Evolutionary conservation across 352 stramenopile genomes (phyloP), one percentile per base, ranked within the genome.

Genomic region (Halophytophthora batemanensis): DNA sequence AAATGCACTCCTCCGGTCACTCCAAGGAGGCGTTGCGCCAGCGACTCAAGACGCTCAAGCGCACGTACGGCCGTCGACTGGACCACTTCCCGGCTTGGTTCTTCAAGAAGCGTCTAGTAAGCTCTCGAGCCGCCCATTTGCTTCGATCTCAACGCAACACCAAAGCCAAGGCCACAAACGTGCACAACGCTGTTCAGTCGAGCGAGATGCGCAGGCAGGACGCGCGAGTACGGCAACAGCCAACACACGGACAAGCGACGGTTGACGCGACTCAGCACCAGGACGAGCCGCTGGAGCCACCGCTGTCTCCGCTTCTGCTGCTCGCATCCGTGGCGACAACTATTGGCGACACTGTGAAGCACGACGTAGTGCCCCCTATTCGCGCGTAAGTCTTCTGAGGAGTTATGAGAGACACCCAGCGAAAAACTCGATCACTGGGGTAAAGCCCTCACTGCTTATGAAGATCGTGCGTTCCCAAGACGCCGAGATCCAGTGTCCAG

Each of bases 11-110:
- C 36, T 56, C 53, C 2, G 56, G 53, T 25, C 71, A 79, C 33
- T 37, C 49, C 0, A 80, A 80, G 35, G 48, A 69, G 3, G 60
- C 41, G 8, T 53, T 84, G 11, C 68, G 55, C 2, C 74, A 82
- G 58, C 74, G 74, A 14, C 58, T 84, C 3, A 84, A 84, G 36
- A 84, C 74, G 2, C 59, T 84, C 5, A 84, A 84, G 38, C 68
- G 71, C n/a, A 82, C 61, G 1, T 45, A 84, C 29, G 69, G 66
- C 21, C 34, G 25, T 18, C 42, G 69, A 13, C 15, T 82, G 10
- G 49, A 54, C 8, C 17, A 57, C 0, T 84, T 84, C 21, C 71
- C 65, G 1, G 6, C 12, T 7, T 74, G 74, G 69, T 84, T 61
- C 54, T 84, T 80, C 17, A 66, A 53, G 48, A 53, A 59, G 19